Evolutionary conservation across 2,329 filamentous ascomycete species (phyloP), one percentile per base, ranked within the genome.

Genomic region (Bipolaris cookei): DNA sequence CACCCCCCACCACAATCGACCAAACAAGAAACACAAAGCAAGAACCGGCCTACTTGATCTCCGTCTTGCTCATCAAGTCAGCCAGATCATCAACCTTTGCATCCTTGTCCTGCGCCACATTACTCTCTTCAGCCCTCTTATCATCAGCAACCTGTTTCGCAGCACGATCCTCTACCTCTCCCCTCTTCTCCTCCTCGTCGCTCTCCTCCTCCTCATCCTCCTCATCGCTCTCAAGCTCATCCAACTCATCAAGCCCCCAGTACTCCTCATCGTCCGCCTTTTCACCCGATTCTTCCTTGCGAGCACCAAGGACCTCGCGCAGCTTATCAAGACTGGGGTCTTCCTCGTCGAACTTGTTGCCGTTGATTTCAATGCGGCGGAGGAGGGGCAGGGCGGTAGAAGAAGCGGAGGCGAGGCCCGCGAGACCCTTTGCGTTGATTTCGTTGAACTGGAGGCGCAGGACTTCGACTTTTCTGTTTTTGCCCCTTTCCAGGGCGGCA

Each of bases 391-490:
- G 83, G 7, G 84, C 80, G 68, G 86, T 86, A 0, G 62, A 60
- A 4, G 87, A 87, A 2, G 90, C 91, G 18, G 84, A 80, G 3
- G 88, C 84, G 51, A 99, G 82, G 2, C 83, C 84, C 72, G 90
- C 88, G 47, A 98, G 77, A 16, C 89, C 90, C 55, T 87, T 84
- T 0, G 88, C 82, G 38, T 90, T 92, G 72, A 99, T 95, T 65
- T 99, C 95, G 79, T 98, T 98, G 83, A 90, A 98, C 75, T 97
- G 91, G 69, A 98, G 79, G 63, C 92, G 86, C 66, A 99, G 81
- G 8, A 88, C 87, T 80, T 96, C 87, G 20, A 99, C 82, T 73
- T 90, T 90, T 71, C 81, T 80, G 77, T 97, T 97, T 64, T 87
- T 85, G 39, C 91, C 92, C 72, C 87, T 83, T 3, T 83, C 83